A percentile compares a stretch with the other conserved stretches of the same genome.
phyloP scores from a whole-genome alignment of 2,329 filamentous ascomycete species.

The Colletotrichum tanaceti region DNA sequence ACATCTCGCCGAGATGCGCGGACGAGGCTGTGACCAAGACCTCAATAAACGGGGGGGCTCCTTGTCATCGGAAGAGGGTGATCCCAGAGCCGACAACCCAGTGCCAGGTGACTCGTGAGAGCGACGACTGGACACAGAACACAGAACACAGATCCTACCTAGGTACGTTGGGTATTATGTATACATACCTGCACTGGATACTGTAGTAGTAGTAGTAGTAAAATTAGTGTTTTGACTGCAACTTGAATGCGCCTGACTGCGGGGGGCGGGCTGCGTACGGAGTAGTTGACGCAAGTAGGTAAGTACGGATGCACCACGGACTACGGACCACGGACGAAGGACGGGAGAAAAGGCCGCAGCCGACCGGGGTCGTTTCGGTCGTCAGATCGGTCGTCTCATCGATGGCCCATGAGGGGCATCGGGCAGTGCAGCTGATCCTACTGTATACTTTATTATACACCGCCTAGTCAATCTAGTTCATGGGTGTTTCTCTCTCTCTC shows the following conservation, averaged over 20 bases:
- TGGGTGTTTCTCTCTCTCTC: too few species aligned
- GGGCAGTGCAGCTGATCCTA: slow-evolving; percentile 1
- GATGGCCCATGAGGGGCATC: not conserved
- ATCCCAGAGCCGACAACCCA: slow-evolving; percentile 18
- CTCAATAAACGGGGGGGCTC: not conserved
- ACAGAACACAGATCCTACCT: slow-evolving; percentile 32
- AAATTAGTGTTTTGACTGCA: slow-evolving; percentile 26
- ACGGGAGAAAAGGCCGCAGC: slow-evolving; percentile 5
- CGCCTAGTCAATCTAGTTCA: too few species aligned
- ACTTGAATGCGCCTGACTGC: not conserved
- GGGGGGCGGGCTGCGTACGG: slow-evolving; percentile 2
- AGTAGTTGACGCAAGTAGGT: too few species aligned
- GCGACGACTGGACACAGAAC: not conserved
- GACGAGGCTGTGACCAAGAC: too few species aligned
- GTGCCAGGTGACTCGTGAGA: too few species aligned
- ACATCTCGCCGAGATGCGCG: not conserved
- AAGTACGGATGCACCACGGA: not conserved
- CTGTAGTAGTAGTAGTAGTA: too few species aligned
- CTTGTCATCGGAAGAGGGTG: slow-evolving; percentile 10
- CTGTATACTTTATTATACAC: too few species aligned
- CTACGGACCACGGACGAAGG: not conserved
- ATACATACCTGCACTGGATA: too few species aligned
- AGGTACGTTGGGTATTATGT: too few species aligned
- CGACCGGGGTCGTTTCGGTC: slow-evolving; percentile 15
- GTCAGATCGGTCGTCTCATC: slow-evolving; percentile 25